Base-by-base conservation (phyloP, 139 green algal species). In the Auxenochlorella pyrenoidosa region DNA sequence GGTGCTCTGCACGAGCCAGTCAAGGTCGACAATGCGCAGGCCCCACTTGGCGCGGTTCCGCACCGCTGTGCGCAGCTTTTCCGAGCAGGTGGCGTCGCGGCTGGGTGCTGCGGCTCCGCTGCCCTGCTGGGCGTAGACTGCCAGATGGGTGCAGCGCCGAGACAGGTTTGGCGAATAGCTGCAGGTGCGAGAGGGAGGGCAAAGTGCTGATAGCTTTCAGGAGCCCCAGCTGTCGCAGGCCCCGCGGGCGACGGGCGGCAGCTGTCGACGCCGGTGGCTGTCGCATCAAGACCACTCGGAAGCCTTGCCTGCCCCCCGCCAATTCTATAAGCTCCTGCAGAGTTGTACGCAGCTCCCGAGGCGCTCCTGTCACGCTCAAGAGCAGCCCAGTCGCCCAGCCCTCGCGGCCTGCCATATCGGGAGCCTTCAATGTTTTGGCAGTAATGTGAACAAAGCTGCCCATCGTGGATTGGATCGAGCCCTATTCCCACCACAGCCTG, bases 101-200 rank as follows among this genome's bases (percentile, higher is more conserved):
- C 44, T 21, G 3, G 40, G 80, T 24, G 70, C 66, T 24, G 21
- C 41, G 18, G 15, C 16, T 0, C 3, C 32, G 73, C 40, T 79
- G 40, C 43, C 73, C 36, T 26, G 75, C 43, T 15, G 41, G 84
- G 30, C 73, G 16, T 63, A 24, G 15, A 88, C 73, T 30, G 75
- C 51, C 36, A 88, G 71, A 40, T 88, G 84, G 40, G 84, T 88
- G 84, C 84, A 88, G 30, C 84, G 73, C 16, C 75, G 73, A 3
- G 84, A 88, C 2, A 88, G 84, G 84, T 76, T 88, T 16, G 84
- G 58, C 8, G 73, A 88, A 59, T 88, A 88, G 0, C 84, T 88
- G 59, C 82, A 66, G 28, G 38, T 59, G 30, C 30, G 30, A 5
- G 8, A 32, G 5, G 10, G 30, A 41, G 36, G 38, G 10, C 22